phyloP scores from a whole-genome alignment of 495 filamentous ascomycete genomes.

The Penicillium odoratum region DNA sequence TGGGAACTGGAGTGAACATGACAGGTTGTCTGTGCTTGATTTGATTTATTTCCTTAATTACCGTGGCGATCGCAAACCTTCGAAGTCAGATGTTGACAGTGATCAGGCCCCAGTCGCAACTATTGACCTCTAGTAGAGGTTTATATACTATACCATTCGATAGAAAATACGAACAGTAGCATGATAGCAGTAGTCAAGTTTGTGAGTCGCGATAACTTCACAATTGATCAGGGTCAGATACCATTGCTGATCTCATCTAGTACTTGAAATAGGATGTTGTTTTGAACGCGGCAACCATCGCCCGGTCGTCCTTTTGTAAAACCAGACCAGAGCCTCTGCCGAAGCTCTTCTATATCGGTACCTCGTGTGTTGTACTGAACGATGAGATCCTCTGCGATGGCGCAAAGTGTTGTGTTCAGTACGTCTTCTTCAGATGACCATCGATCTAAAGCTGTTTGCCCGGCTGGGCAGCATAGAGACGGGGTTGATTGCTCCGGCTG shows the following conservation, averaged over 20 bases:
- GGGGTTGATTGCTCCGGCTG: neutral
- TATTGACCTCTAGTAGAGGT: too few species aligned
- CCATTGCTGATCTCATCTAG: constrained; percentile 45
- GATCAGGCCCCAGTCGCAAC: too few species aligned
- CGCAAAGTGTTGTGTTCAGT: constrained; percentile 44
- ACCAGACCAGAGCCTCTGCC: constrained; percentile 35
- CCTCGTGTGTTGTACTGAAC: constrained; percentile 42
- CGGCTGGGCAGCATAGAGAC: constrained; percentile 4
- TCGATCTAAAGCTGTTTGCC: constrained; percentile 12
- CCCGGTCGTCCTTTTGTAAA: constrained; percentile 33
- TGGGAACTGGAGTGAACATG: too few species aligned
- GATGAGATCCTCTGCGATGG: constrained; percentile 42
- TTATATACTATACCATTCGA: too few species aligned
- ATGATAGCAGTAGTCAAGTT: neutral
- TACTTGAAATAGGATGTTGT: constrained; percentile 44
- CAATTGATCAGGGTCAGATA: constrained; percentile 18
- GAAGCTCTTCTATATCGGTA: constrained; percentile 38
- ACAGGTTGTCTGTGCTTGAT: too few species aligned
- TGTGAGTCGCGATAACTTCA: too few species aligned
- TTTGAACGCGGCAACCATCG: constrained; percentile 45
- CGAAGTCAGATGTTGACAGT: too few species aligned
- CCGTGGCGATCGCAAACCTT: too few species aligned
- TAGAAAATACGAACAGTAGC: neutral
- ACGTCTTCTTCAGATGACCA: constrained; percentile 25
- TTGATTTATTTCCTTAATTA: too few species aligned